Evolutionary conservation across 495 filamentous ascomycete genomes (phyloP), one percentile per base, ranked within the genome.

Genomic region (Aspergillus saccharolyticus): DNA sequence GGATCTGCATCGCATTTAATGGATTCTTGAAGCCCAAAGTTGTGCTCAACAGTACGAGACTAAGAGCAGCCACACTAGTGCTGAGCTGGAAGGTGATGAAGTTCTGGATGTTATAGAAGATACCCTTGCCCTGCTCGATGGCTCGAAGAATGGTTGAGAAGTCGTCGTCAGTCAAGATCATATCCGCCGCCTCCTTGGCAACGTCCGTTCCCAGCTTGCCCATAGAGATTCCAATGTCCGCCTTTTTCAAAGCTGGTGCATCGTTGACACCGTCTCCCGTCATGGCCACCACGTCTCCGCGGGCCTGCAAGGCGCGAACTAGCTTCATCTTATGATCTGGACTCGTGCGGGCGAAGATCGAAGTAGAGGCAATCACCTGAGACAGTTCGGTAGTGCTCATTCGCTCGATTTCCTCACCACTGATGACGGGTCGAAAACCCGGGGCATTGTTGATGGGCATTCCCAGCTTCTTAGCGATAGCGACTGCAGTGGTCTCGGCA

Each of bases 41-140:
- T 22, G 94, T 97, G 73, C 90, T 95, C 62, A 97, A 67, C 53
- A 98, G 80, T 6, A 98, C 95, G 21, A 98, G 80, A 64, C 89
- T 88, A 55, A 98, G 78, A 25, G 95, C 92, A 61, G 94, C 95
- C 39, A 95, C 93, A 67, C 91, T 96, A 56, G 94, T 98, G 69
- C 91, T 96, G 44, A 98, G 85, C 74, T 98, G 94, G 74, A 98
- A 98, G 0, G 94, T 98, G 55, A 98, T 83, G 73, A 98, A 98
- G 67, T 98, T 98, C 70, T 98, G 94, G 59, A 98, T 97, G 73
- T 98, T 98, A 78, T 96, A 96, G 74, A 98, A 98, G 61, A 98
- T 98, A 30, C 90, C 94, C 70, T 98, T 98, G 67, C 94, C 95
- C 73, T 98, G 94, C 69, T 98, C 94, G 64, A 98, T 97, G 43